Conservation (phyloP, 148 eudicot species). For the Rhododendron ferrugineum region DNA sequence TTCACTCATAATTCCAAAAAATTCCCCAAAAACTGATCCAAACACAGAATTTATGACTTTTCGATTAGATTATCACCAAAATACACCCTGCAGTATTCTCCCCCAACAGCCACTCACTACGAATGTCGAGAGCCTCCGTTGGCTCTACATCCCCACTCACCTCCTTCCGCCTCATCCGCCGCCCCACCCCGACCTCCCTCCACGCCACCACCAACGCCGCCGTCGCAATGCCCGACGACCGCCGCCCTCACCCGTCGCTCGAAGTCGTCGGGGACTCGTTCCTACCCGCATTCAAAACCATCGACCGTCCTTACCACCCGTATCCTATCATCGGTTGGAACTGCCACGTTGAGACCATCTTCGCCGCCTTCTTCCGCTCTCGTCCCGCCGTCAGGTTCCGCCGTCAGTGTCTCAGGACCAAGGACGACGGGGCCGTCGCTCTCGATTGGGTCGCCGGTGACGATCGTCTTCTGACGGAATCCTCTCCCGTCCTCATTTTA, state of each 20-base stretch:
- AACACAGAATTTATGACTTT: too few relatives aligned
- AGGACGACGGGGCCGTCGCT: constrained; percentile 63
- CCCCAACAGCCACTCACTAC: background rate
- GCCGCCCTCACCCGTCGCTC: constrained; percentile 44
- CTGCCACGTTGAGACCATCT: constrained; percentile 81
- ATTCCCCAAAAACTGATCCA: too few relatives aligned
- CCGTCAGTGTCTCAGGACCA: constrained; percentile 69
- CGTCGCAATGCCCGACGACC: constrained; percentile 17
- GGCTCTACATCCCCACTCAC: constrained; percentile 22
- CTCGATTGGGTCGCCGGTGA: constrained; percentile 97
- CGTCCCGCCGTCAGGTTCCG: constrained; percentile 52
- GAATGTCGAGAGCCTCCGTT: constrained; percentile 30
- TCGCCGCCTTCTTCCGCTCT: constrained; percentile 68
- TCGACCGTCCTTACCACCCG: constrained; percentile 49
- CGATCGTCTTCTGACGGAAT: constrained; percentile 28
- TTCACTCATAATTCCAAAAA: too few relatives aligned
- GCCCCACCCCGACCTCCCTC: constrained; percentile 1
- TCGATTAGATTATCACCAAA: too few relatives aligned
- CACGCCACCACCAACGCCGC: constrained; percentile 16
- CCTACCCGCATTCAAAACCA: constrained; percentile 39
- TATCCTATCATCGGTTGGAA: constrained; percentile 57
- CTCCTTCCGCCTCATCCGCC: constrained; percentile 4
- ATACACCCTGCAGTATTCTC: background rate
- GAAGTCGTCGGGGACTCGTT: constrained; percentile 53
- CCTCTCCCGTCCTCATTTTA: constrained; percentile 63